Evolutionary conservation across 1,284 basidiomycete genomes (phyloP).

Genomic region (Albatrellus sp.): DNA sequence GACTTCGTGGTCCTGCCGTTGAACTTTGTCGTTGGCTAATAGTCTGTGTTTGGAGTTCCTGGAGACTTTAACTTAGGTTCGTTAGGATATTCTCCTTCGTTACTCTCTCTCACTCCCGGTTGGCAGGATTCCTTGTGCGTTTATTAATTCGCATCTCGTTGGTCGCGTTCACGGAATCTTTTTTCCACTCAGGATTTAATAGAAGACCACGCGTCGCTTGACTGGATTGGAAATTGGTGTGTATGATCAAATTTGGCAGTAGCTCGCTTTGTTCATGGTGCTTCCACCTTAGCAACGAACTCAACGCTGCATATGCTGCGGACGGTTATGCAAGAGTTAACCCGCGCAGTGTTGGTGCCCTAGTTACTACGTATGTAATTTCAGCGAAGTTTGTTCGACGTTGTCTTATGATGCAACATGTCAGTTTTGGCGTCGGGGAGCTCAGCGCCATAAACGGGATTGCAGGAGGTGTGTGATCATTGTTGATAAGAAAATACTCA

Average conservation of each 20-base stretch:
- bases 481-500: neutral
- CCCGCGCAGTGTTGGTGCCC: slow-evolving; percentile 55
- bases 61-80: slow-evolving; percentile 85
- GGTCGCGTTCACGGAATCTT: neutral
- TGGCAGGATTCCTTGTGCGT: slow-evolving; percentile 40
- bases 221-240: slow-evolving; percentile 88
- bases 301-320: slow-evolving; percentile 85
- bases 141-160: neutral
- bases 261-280: neutral
- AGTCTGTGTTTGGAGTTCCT: slow-evolving; percentile 80
- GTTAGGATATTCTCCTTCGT: slow-evolving; percentile 16
- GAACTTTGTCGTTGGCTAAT: slow-evolving; percentile 17
- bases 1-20: neutral
- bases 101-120: neutral
- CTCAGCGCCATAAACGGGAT: slow-evolving; percentile 75
- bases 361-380: slow-evolving; percentile 64
- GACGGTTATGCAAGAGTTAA: slow-evolving; percentile 91
- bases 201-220: slow-evolving; percentile 67
- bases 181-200: slow-evolving; percentile 54
- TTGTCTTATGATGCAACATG: slow-evolving; percentile 6
- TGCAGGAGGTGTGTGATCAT: slow-evolving; percentile 40
- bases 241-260: slow-evolving; percentile 4
- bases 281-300: slow-evolving; percentile 51
- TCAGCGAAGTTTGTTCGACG: no score
- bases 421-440: slow-evolving; percentile 87